phyloP scores from a whole-genome alignment of 2,329 filamentous ascomycete genomes.

The Pseudocercospora macadamiae region DNA sequence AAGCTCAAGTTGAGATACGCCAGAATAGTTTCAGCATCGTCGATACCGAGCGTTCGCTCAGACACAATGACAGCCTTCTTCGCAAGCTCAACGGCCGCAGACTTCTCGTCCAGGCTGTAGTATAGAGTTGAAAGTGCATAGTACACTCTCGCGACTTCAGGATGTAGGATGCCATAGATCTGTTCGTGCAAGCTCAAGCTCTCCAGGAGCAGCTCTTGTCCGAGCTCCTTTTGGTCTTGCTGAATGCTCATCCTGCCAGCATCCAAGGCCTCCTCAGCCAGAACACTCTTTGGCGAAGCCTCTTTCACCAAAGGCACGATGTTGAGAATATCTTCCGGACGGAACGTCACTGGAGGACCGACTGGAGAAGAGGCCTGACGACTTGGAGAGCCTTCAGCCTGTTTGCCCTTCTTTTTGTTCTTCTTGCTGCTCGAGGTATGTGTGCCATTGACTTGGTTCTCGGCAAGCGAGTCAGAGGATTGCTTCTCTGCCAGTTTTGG shows the following conservation, averaged over 20 bases:
- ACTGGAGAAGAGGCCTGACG: slow-evolving; percentile 49
- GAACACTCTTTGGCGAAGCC: slow-evolving; percentile 82
- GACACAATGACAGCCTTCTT: slow-evolving; percentile 96
- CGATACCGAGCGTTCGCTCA: slow-evolving; percentile 89
- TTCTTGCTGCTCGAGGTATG: slow-evolving; percentile 36
- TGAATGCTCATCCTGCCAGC: slow-evolving; percentile 95
- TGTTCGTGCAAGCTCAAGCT: slow-evolving; percentile 96
- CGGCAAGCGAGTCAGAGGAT: slow-evolving; percentile 35
- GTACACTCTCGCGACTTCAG: slow-evolving; percentile 93
- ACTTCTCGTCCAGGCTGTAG: slow-evolving; percentile 97
- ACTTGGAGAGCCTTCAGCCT: slow-evolving; percentile 52
- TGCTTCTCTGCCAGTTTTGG: slow-evolving; percentile 30
- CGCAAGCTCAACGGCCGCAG: slow-evolving; percentile 89
- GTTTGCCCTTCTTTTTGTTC: slow-evolving; percentile 64
- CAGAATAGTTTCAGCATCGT: slow-evolving; percentile 89
- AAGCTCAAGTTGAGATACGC: slow-evolving; percentile 95
- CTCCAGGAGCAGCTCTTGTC: slow-evolving; percentile 93
- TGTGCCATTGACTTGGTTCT: slow-evolving; percentile 40
- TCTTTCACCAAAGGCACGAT: slow-evolving; percentile 95
- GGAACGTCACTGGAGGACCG: slow-evolving; percentile 65
- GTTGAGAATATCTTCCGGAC: slow-evolving; percentile 83
- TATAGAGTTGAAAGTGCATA: slow-evolving; percentile 94
- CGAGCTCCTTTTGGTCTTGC: slow-evolving; percentile 92
- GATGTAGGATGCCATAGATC: slow-evolving; percentile 96
- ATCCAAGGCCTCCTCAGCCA: slow-evolving; percentile 94